phyloP scores from a whole-genome alignment of 148 eudicot species.

The Suaeda aralocaspica region DNA sequence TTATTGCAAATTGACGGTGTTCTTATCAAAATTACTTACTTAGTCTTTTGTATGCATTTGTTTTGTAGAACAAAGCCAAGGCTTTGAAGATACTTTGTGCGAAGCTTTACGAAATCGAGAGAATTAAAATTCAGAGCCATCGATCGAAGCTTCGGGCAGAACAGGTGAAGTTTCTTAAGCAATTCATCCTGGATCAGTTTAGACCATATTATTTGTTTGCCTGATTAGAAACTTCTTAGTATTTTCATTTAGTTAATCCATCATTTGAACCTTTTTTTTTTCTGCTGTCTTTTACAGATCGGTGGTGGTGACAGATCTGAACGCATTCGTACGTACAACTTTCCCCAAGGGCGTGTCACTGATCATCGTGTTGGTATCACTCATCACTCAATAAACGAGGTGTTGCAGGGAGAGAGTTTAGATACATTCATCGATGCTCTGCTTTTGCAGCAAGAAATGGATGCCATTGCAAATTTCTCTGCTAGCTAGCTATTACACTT shows the following conservation, averaged over 20 bases:
- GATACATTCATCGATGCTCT: constrained; percentile 77
- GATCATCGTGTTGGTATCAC: constrained; percentile 95
- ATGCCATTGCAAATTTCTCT: constrained; percentile 73
- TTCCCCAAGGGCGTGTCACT: constrained; percentile 95
- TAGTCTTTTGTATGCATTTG: constrained; percentile 9
- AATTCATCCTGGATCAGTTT: background rate
- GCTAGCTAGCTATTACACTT: constrained; percentile 18
- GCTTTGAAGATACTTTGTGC: constrained; percentile 87
- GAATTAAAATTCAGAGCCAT: constrained; percentile 45
- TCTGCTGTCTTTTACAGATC: constrained; percentile 39
- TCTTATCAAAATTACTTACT: background rate
- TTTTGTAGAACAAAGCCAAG: constrained; percentile 79
- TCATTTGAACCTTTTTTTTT: background rate
- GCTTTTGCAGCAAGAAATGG: constrained; percentile 80
- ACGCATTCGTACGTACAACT: constrained; percentile 96
- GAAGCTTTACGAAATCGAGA: constrained; percentile 81
- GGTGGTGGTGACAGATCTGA: constrained; percentile 98
- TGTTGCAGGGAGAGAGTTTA: constrained; percentile 76
- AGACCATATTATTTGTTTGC: background rate
- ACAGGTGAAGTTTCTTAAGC: constrained; percentile 45
- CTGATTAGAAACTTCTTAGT: background rate
- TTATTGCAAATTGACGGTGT: background rate
- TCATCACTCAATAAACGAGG: constrained; percentile 62
- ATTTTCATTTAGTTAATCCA: background rate
- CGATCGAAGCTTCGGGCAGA: constrained; percentile 76